phyloP scores from a whole-genome alignment of 495 filamentous ascomycete species.

The Trichoderma gamsii region DNA sequence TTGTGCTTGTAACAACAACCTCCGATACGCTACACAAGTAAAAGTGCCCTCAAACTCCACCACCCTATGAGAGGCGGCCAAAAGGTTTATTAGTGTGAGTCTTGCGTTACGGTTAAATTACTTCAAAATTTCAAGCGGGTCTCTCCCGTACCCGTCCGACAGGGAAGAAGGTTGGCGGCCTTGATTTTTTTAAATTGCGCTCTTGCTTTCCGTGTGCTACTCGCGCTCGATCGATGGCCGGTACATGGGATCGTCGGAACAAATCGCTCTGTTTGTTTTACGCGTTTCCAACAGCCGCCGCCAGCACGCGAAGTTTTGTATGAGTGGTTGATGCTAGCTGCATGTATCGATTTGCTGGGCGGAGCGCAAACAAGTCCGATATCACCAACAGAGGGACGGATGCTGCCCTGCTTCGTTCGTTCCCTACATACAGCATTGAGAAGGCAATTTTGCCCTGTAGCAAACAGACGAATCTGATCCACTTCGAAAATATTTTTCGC shows the following conservation, averaged over 20 bases:
- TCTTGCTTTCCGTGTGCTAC: background rate
- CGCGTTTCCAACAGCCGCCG: slow-evolving; percentile 1
- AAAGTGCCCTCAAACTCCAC: background rate
- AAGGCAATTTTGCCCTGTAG: too few relatives aligned
- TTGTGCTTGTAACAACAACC: too few relatives aligned
- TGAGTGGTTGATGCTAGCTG: too few relatives aligned
- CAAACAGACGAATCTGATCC: too few relatives aligned
- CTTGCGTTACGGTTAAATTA: slow-evolving; percentile 11
- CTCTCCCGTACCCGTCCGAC: background rate
- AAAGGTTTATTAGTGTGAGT: background rate
- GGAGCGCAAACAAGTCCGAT: too few relatives aligned
- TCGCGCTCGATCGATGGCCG: background rate
- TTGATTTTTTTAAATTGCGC: background rate
- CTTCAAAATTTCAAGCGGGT: background rate
- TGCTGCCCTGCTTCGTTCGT: too few relatives aligned
- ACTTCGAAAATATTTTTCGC: too few relatives aligned
- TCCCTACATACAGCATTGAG: too few relatives aligned
- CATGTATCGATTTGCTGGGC: too few relatives aligned
- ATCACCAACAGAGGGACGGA: too few relatives aligned
- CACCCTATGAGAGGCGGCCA: background rate
- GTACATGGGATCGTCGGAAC: slow-evolving; percentile 3
- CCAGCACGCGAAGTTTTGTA: background rate
- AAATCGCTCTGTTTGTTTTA: background rate
- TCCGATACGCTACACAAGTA: too few relatives aligned
- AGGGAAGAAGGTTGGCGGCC: too few relatives aligned